Percentiles rank a stretch among this genome's conserved stretches.
phyloP scores from a whole-genome alignment of 169 alveolate genomes.

The Ichthyophthirius multifiliis region DNA sequence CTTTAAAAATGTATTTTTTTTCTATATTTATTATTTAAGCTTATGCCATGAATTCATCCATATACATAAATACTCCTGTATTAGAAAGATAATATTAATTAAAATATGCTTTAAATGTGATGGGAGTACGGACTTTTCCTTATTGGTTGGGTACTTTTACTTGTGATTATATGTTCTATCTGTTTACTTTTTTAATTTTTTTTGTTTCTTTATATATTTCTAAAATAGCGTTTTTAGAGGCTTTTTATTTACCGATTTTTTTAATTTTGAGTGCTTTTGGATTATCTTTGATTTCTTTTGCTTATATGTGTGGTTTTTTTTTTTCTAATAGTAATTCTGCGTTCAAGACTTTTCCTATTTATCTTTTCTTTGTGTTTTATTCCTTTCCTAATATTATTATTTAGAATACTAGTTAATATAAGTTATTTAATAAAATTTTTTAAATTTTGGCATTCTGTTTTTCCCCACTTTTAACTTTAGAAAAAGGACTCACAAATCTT shows the following conservation, averaged over 20 bases:
- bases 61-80: constrained; percentile 28
- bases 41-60: constrained; percentile 23
- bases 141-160: constrained; percentile 39
- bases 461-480: neutral
- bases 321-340: constrained; percentile 4
- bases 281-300: neutral
- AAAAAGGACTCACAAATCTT: no score
- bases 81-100: constrained; percentile 25
- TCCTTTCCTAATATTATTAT: neutral
- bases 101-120: constrained; percentile 35
- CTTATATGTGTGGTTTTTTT: neutral
- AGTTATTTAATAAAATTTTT: neutral
- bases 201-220: neutral
- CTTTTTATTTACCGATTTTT: neutral
- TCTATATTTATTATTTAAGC: constrained; percentile 14
- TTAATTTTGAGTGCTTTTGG: constrained; percentile 13
- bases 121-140: constrained; percentile 30
- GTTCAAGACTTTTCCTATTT: constrained; percentile 6
- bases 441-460: neutral
- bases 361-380: neutral
- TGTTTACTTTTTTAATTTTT: constrained; percentile 1
- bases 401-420: neutral
- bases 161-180: constrained; percentile 21
- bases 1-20: neutral
- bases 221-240: constrained; percentile 1